A percentile compares a stretch with the other conserved stretches of the same genome.
phyloP scores from a whole-genome alignment of 2,329 filamentous ascomycete genomes.

The Beauveria varroae region DNA sequence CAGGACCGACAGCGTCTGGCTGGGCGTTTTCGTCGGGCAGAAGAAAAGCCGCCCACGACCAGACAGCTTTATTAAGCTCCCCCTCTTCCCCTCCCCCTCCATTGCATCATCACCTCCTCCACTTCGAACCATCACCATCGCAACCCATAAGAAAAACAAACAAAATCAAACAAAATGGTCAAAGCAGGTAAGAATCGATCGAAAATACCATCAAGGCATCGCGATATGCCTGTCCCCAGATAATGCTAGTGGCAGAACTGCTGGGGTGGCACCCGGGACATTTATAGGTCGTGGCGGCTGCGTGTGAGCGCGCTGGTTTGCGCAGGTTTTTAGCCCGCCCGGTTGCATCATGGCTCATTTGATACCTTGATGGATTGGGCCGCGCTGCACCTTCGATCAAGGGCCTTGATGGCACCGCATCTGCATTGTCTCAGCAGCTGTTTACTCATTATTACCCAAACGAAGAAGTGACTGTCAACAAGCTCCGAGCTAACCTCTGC shows the following conservation, averaged over 20 bases:
- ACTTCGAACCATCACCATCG: conserved; percentile 15
- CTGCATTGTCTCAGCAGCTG: background rate
- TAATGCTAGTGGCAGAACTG: background rate
- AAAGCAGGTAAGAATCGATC: conserved; percentile 73
- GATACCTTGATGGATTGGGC: conserved; percentile 39
- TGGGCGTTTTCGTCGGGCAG: background rate
- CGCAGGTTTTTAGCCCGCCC: conserved; percentile 41
- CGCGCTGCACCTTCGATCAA: conserved; percentile 18
- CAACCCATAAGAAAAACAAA: conserved; percentile 24
- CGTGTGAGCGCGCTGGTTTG: conserved; percentile 43
- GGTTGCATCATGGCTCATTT: background rate
- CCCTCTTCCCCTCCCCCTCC: conserved; percentile 5
- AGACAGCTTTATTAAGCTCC: conserved; percentile 10
- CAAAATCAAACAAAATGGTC: conserved; percentile 77
- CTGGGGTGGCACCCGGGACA: conserved; percentile 6
- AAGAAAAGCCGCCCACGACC: background rate
- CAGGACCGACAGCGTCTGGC: background rate
- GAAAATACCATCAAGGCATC: background rate
- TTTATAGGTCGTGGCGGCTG: conserved; percentile 1
- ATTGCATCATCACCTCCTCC: conserved; percentile 12
- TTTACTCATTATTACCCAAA: background rate
- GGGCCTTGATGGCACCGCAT: conserved; percentile 26
- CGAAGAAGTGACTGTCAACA: background rate
- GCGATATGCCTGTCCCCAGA: background rate
- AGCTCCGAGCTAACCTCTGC: background rate